Base-by-base conservation (phyloP, 2,329 filamentous ascomycete genomes). In the Clarireedia hainanense region DNA sequence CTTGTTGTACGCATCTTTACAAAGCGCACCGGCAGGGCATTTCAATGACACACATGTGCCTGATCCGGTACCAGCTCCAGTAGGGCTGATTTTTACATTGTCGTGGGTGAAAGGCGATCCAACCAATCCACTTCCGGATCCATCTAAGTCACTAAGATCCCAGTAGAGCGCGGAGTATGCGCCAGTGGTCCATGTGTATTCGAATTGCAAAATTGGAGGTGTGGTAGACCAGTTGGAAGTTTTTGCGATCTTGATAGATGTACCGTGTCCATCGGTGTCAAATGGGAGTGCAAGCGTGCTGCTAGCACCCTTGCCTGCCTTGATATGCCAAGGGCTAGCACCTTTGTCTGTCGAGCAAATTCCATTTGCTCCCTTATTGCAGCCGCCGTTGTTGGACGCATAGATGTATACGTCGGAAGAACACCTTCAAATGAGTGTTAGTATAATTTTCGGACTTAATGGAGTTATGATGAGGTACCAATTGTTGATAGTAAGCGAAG, bases 121-220 rank as follows among this genome's bases (percentile, higher is more conserved):
- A 2, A 54, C 55, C n/a, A 57, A 42, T 17, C 50, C 55, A 23
- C 34, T 17, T 23, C 55, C 55, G 15, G 49, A 24, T 10, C 55
- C 55, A 37, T 57, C 55, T 14, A 57, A 26, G 43, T 57, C 50
- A 14, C 50, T 53, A 10, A 57, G 50, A 17, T 57, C 55, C 55
- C 55, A 57, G 24, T 48, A 57, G n/a, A 57, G 55, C 6, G 9
- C 15, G 43, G 42, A 20, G n/a, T 55, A 55, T 20, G 40, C 4
- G 14, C 52, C 52, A 26, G 42, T 54, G 15, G 42, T 48, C 49
- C 50, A 53, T 23, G 50, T 4, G 47, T 57, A 57, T 49, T 57
- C 55, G 24, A 54, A 27, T 48, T 57, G 55, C 10, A 57, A 45
- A 12, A 57, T 17, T 6, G 52, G 24, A 42, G 52, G 52, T 10